Conservation (phyloP, 257 asterid genomes). For the Rhazya stricta region DNA sequence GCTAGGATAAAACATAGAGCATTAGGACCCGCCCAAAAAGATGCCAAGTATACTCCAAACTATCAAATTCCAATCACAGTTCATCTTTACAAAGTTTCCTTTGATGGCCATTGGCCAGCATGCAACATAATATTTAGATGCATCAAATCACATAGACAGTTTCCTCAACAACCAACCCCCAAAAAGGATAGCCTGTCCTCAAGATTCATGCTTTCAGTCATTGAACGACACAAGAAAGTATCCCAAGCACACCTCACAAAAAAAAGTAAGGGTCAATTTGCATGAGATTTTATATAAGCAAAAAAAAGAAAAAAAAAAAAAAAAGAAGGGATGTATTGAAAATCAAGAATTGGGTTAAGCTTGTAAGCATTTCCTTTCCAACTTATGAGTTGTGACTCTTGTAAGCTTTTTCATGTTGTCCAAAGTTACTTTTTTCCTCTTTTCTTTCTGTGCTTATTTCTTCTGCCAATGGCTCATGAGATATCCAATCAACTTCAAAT, state of each 20-base stretch:
- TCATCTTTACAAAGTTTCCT: constrained; percentile 23
- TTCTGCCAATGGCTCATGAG: neutral
- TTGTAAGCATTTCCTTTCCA: neutral
- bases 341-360: constrained; percentile 15
- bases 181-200: neutral
- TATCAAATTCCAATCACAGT: constrained; percentile 34
- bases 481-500: neutral
- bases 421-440: neutral
- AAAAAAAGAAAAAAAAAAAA: neutral
- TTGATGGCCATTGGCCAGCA: constrained; percentile 26
- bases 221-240: constrained; percentile 22
- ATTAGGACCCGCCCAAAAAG: constrained; percentile 18
- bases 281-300: constrained; percentile 26
- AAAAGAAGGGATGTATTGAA: constrained; percentile 20
- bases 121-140: constrained; percentile 25
- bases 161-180: constrained; percentile 6
- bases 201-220: constrained; percentile 11
- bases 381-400: constrained; percentile 6
- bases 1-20: constrained; percentile 9
- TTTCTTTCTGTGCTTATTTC: neutral
- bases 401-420: neutral
- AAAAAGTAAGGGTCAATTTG: constrained; percentile 41
- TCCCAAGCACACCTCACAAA: constrained; percentile 39
- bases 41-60: constrained; percentile 23
- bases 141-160: constrained; percentile 47